Conservation (phyloP, 305 asterid genomes). For the Andrographis paniculata region DNA sequence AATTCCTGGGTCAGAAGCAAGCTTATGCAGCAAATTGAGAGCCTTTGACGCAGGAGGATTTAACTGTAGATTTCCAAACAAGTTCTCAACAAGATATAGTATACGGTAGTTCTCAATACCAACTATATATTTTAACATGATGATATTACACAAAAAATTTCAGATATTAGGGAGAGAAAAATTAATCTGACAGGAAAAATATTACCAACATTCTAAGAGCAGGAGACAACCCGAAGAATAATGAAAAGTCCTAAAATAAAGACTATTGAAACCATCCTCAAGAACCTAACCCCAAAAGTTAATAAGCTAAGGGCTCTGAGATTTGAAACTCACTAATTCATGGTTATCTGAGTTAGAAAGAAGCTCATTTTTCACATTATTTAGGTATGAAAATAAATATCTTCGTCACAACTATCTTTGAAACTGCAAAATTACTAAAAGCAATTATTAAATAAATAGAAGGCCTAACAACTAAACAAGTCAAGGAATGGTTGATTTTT, state of each 20-base stretch:
- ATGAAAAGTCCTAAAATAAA: background rate
- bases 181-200: too few species aligned
- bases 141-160: too few species aligned
- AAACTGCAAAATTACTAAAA: background rate
- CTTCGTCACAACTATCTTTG: background rate
- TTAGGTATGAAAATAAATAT: too few species aligned
- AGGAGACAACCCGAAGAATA: background rate
- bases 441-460: background rate
- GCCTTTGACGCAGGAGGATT: constrained; percentile 81
- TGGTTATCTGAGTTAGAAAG: background rate
- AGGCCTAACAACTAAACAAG: background rate
- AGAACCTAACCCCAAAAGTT: too few species aligned
- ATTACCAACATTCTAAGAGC: background rate
- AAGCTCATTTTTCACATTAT: background rate
- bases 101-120: too few species aligned
- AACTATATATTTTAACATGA: too few species aligned
- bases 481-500: background rate
- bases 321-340: background rate
- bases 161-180: too few species aligned
- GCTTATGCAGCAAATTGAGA: constrained; percentile 73
- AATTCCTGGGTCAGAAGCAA: constrained; percentile 98
- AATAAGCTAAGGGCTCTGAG: background rate
- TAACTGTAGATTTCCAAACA: constrained; percentile 41
- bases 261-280: background rate
- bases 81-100: constrained; percentile 16